Evolutionary conservation across 2,329 filamentous ascomycete species (phyloP), one percentile per base, ranked within the genome.

Genomic region (Cytospora schulzeri): DNA sequence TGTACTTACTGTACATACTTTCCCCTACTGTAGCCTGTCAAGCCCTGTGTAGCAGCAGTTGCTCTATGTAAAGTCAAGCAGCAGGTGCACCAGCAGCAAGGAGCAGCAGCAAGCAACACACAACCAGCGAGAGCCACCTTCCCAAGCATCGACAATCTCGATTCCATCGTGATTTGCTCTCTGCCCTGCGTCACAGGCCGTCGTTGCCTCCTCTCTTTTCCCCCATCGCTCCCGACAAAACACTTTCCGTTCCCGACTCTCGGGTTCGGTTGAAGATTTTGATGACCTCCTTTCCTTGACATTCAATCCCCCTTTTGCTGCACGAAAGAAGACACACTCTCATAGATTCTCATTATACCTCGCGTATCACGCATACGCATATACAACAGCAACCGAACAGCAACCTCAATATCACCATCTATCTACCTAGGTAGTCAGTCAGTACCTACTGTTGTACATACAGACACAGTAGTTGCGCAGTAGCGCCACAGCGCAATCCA

Each of bases 101-200:
- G 31, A 62, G 52, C 24, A 14, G 26, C 50, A 53, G 24, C 24
- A 53, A 22, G 41, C 26, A 28, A 24, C 14, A 15, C 24, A 52
- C 50, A 4, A 4, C 12, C 48, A 51, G n/a, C 22, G 22, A 8
- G 22, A 11, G 6, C 6, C 19, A 5, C 8, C 17, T n/a, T 31
- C 24, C 29, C n/a, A 15, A 48, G n/a, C 12, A 15, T 52, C 50
- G 7, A 50, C 22, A 57, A 65, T 65, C 63, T 65, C 63, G 63
- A 65, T 65, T 50, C 45, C 63, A 65, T 65, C 63, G 63, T 65
- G 63, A 65, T 65, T 62, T n/a, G 11, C 11, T 48, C 11, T 24
- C 45, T 24, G 48, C 59, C 29, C 22, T 65, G 58, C 63, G 63
- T 64, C 63, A 64, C 58, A 62, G 45, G 8, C n/a, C 53, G 29